Percentiles rank a stretch among this genome's conserved stretches.
Conservation (phyloP, 2,329 filamentous ascomycete genomes). For the Cladophialophora carrionii region DNA sequence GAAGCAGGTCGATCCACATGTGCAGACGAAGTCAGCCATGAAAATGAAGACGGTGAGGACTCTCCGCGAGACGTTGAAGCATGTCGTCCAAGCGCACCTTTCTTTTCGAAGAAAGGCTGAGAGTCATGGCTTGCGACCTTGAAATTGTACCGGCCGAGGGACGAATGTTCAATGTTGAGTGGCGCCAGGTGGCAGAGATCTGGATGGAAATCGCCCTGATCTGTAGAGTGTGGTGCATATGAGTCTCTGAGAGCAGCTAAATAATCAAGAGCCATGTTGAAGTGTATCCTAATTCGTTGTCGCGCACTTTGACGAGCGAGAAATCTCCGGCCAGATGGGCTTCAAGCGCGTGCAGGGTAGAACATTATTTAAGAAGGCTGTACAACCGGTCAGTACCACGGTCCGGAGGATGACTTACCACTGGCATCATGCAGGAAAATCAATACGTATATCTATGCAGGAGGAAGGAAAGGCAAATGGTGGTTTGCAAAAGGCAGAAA, state of each 20-base stretch:
- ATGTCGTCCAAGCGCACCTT: not conserved
- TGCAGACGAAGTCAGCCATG: not conserved
- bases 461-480: not conserved
- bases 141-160: not conserved
- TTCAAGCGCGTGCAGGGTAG: not conserved
- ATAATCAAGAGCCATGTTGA: not conserved
- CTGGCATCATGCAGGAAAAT: not conserved
- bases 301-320: not conserved
- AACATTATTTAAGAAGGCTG: not conserved
- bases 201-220: not conserved
- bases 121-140: not conserved
- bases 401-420: not conserved
- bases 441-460: not conserved
- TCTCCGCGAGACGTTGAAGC: not conserved
- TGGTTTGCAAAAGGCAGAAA: constrained; percentile 2
- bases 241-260: not conserved
- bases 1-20: not conserved
- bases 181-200: not conserved
- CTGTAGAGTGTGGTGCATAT: not conserved
- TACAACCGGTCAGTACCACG: not conserved
- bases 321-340: not conserved
- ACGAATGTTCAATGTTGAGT: not conserved
- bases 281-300: not conserved
- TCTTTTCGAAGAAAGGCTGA: not conserved
- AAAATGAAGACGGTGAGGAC: not conserved